Conservation (phyloP, 257 asterid species). For the Nicotiana otophora region DNA sequence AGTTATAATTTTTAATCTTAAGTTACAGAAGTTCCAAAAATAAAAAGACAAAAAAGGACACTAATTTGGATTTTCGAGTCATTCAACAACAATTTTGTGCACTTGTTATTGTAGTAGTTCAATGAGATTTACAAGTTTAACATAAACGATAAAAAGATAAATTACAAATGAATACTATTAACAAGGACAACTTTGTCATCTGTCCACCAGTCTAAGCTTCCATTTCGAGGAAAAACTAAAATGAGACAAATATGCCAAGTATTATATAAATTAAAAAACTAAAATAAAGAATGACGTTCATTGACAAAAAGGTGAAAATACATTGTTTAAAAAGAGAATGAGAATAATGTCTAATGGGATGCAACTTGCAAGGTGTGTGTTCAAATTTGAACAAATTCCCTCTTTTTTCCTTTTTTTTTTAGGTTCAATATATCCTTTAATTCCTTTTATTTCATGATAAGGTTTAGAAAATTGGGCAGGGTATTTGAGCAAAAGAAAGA, state of each 20-base stretch:
- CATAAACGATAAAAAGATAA: background rate
- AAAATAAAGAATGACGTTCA: background rate
- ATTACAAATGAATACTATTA: background rate
- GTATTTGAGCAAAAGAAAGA: no score
- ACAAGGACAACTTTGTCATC: conserved; percentile 18
- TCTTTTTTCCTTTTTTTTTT: background rate
- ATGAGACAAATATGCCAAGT: background rate
- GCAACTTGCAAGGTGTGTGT: background rate
- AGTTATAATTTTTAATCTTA: background rate
- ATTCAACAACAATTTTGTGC: conserved; percentile 8
- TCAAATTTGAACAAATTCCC: background rate
- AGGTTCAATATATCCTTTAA: no score
- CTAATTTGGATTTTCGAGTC: conserved; percentile 33
- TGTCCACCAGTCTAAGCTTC: background rate
- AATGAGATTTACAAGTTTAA: conserved; percentile 9
- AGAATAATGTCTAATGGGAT: background rate
- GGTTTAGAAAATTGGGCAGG: no score
- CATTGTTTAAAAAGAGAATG: background rate
- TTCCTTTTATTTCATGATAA: no score
- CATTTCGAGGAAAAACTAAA: background rate
- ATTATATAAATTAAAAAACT: background rate
- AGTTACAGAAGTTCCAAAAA: conserved; percentile 32
- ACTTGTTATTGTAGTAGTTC: conserved; percentile 15
- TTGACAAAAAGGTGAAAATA: no score
- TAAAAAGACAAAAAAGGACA: conserved; percentile 13